Evolutionary conservation across 495 filamentous ascomycete genomes (phyloP).

Genomic region (Xylaria sp.): DNA sequence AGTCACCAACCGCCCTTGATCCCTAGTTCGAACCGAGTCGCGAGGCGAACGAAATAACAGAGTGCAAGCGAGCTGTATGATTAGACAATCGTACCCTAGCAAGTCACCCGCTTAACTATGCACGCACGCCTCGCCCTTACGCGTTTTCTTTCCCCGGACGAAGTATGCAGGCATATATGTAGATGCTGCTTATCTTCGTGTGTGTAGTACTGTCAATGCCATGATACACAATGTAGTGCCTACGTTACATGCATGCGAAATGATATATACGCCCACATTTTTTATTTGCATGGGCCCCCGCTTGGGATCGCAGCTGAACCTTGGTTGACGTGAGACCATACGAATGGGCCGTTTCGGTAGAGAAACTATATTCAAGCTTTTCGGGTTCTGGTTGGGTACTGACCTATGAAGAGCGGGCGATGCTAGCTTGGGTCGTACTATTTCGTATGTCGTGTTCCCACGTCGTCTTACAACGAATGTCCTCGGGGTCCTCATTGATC

Average conservation of each 20-base stretch:
- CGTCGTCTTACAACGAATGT: background rate
- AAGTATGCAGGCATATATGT: background rate
- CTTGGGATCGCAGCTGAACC: background rate
- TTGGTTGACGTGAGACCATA: background rate
- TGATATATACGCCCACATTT: background rate
- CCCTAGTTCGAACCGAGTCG: background rate
- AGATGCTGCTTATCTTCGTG: background rate
- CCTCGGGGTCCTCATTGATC: background rate
- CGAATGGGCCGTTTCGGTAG: background rate
- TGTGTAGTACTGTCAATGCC: background rate
- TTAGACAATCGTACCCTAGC: background rate
- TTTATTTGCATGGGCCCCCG: background rate
- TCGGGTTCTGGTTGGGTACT: background rate
- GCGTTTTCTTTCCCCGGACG: background rate
- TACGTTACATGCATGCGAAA: constrained; percentile 9
- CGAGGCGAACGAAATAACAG: background rate
- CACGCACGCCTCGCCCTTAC: background rate
- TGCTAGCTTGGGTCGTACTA: too few species aligned
- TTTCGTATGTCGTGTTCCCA: background rate
- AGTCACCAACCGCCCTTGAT: background rate
- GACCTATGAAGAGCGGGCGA: too few species aligned
- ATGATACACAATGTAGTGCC: background rate
- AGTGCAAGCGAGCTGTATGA: background rate
- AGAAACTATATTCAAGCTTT: background rate
- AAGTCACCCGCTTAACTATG: background rate